Base-by-base conservation (phyloP, 148 eudicot genomes). In the Gaultheria prostrata region DNA sequence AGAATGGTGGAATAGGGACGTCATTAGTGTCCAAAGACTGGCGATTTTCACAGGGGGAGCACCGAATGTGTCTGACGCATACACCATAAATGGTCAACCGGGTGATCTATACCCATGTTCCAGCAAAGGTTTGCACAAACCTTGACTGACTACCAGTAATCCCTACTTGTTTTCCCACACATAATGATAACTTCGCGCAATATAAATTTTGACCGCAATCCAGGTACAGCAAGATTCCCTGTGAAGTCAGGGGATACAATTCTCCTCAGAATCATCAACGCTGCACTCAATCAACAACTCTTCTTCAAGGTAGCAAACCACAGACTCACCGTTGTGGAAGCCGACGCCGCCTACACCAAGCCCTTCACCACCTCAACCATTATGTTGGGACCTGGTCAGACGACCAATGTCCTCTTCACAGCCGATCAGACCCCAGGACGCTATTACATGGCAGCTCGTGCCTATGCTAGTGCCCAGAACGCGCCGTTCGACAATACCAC, bases 1-100 rank as follows among this genome's bases (percentile, higher is more conserved):
- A 72, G 94, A 92, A 88, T 94, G 95, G 94, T 94, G 95, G 98
- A 89, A 93, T 83, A 86, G 91, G 81, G 91, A 94, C 54, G 91
- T 93, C 24, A 88, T 91, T 86, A 80, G 83, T 85, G 90, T 93
- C 51, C 88, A 88, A 82, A 84, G 85, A 81, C 94, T 85, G 70
- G 89, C 94, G 30, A 79, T 78, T 11, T 83, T 90, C 56, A 92
- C 93, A 30, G 97, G 97, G 74, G 93, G 87, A 67, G 95, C 87
- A 83, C 92, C 97, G 70, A 91, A 92, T 82, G 84, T 91, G 48
- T 94, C 98, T 9, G 89, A 92, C 82, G 95, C 98, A 56, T 91
- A 84, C 78, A 92, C 95, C 53, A 92, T 94, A 32, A 92, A 92
- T 32, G 95, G 98, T 75, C 95, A 92, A 80, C 95, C 98, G 77